These are phyloP conservation scores for Taphrina betulina DNA, from an alignment of 1,139 yeast genomes.

Conservation along the genomic window DNA sequence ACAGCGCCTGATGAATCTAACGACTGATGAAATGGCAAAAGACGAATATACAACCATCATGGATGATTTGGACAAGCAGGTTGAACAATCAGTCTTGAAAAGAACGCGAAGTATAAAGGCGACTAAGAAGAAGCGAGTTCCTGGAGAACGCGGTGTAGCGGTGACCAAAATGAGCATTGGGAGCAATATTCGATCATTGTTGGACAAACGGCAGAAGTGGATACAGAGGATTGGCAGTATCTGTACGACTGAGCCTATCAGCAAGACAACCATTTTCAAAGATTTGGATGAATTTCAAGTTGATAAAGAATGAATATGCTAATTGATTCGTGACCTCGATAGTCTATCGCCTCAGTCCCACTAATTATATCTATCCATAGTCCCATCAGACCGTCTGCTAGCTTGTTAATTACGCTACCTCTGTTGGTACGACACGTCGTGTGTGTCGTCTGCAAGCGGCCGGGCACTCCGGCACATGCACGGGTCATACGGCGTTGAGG, in stretches of 20 bases:
- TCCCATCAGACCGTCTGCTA: too few species aligned
- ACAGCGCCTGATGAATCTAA: conserved; percentile 62
- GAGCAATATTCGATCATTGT: conserved; percentile 70
- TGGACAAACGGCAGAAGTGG: conserved; percentile 89
- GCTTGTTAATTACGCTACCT: too few species aligned
- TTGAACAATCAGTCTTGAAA: conserved; percentile 88
- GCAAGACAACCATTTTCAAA: not conserved
- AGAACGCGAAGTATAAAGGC: conserved; percentile 79
- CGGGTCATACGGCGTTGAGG: too few species aligned
- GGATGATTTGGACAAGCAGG: conserved; percentile 93
- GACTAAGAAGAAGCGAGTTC: conserved; percentile 61
- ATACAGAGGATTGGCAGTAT: conserved; percentile 71
- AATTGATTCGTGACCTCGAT: too few species aligned
- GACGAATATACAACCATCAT: conserved; percentile 87
- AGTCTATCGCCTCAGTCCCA: too few species aligned
- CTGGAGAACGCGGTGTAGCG: conserved; percentile 26
- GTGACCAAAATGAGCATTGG: conserved; percentile 44
- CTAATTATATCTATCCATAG: too few species aligned
- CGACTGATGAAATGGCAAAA: conserved; percentile 92
- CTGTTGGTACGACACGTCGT: too few species aligned
- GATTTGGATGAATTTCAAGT: not conserved
- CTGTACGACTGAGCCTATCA: conserved; percentile 13
- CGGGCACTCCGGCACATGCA: too few species aligned
- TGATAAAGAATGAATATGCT: not conserved
- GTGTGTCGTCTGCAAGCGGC: too few species aligned